Percentiles rank a stretch among this genome's conserved stretches.
These are phyloP conservation scores for Phlebopus sp. DNA, from an alignment of 1,284 basidiomycete genomes.

Conservation along the genomic window DNA sequence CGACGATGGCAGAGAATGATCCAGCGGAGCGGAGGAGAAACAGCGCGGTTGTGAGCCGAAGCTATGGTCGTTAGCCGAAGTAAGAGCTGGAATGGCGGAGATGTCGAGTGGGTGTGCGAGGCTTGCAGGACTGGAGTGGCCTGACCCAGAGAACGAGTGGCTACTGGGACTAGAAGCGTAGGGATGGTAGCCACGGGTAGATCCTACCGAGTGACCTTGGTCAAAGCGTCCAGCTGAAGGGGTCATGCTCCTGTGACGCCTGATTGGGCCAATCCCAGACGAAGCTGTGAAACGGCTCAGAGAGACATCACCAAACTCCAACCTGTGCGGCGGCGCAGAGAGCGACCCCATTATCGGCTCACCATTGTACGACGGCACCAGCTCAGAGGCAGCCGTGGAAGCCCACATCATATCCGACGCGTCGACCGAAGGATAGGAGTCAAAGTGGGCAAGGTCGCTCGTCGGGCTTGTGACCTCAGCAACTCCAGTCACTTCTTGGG, in stretches of 20 bases:
- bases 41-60: constrained; percentile 21
- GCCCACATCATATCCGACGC: constrained; percentile 27
- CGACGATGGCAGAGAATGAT: constrained; percentile 16
- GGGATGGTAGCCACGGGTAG: constrained; percentile 29
- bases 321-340: constrained; percentile 67
- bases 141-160: constrained; percentile 29
- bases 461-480: constrained; percentile 19
- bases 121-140: constrained; percentile 29
- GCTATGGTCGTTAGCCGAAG: constrained; percentile 13
- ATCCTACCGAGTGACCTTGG: constrained; percentile 26
- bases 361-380: constrained; percentile 33
- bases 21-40: constrained; percentile 10
- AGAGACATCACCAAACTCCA: constrained; percentile 49
- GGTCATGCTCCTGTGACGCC: constrained; percentile 73
- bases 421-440: constrained; percentile 24
- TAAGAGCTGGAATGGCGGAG: constrained; percentile 22
- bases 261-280: constrained; percentile 52
- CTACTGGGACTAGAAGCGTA: constrained; percentile 20
- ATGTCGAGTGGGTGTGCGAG: constrained; percentile 30
- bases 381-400: constrained; percentile 31
- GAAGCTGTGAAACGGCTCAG: constrained; percentile 24
- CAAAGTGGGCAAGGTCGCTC: constrained; percentile 22
- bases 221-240: constrained; percentile 49
- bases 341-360: constrained; percentile 45
- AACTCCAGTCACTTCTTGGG: constrained; percentile 15